Evolutionary conservation across 2,329 filamentous ascomycete species (phyloP).

Genomic region (Biscogniauxia marginata): DNA sequence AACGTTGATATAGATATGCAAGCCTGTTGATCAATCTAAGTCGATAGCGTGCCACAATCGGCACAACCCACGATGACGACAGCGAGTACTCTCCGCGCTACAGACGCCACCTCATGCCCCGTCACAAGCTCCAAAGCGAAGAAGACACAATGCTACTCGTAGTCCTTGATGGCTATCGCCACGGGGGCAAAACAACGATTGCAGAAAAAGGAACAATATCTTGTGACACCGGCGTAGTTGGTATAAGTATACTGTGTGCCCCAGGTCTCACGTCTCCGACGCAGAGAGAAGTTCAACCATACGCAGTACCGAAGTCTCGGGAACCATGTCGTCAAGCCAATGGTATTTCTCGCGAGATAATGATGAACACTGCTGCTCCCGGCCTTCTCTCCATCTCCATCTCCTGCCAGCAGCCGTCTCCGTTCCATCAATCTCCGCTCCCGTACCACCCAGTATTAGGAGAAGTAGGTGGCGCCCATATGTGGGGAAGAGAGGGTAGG

Average conservation of each 20-base stretch:
- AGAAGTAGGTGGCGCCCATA: background rate
- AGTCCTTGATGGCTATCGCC: no score
- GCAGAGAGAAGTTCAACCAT: constrained; percentile 6
- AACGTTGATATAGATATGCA: background rate
- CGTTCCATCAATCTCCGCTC: constrained; percentile 19
- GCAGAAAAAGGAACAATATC: no score
- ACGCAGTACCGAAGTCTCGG: constrained; percentile 23
- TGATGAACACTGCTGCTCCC: background rate
- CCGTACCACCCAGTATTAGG: constrained; percentile 13
- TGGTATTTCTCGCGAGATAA: constrained; percentile 16
- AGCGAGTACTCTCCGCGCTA: background rate
- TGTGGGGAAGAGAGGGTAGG: background rate
- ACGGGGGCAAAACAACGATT: no score
- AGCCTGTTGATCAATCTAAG: background rate
- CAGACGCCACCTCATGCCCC: background rate
- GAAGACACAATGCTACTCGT: no score
- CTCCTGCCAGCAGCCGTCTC: constrained; percentile 7
- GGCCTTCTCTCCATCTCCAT: background rate
- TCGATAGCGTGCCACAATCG: background rate
- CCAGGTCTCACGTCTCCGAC: constrained; percentile 11
- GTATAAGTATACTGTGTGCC: background rate
- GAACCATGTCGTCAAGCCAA: constrained; percentile 16
- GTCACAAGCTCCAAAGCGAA: no score
- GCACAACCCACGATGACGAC: background rate
- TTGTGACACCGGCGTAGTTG: background rate